Evolutionary conservation across 805 yeast genomes (phyloP).

Genomic region (Ascoidea rubescens): DNA sequence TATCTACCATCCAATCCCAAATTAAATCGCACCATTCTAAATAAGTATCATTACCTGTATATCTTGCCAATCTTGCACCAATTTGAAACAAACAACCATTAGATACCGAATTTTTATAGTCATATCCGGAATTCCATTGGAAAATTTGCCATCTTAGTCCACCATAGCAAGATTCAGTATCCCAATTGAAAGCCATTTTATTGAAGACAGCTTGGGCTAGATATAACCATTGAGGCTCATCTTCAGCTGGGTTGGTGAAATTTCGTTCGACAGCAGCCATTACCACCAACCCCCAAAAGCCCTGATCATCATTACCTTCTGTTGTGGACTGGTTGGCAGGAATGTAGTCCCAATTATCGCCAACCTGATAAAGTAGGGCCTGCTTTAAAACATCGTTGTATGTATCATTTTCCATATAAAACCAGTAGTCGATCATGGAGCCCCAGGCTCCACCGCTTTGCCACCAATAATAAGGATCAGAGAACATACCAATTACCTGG

Average conservation of each 20-base stretch:
- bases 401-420: conserved; percentile 54
- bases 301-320: conserved; percentile 97
- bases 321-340: conserved; percentile 82
- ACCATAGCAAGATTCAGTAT: conserved; percentile 55
- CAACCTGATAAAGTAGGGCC: conserved; percentile 63
- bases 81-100: conserved; percentile 82
- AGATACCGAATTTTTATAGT: conserved; percentile 84
- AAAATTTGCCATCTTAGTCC: conserved; percentile 96
- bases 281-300: conserved; percentile 89
- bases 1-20: conserved; percentile 68
- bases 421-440: conserved; percentile 65
- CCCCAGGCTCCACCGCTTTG: conserved; percentile 97
- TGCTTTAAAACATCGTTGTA: conserved; percentile 42
- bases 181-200: conserved; percentile 89
- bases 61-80: conserved; percentile 78
- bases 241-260: conserved; percentile 52
- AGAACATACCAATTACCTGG: conserved; percentile 76
- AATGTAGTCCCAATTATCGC: conserved; percentile 62
- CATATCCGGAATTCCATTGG: conserved; percentile 87
- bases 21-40: conserved; percentile 60
- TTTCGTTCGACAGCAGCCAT: conserved; percentile 88
- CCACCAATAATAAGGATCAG: conserved; percentile 96
- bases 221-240: conserved; percentile 67
- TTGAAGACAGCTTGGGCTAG: conserved; percentile 84
- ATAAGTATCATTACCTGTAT: conserved; percentile 61